These are phyloP conservation scores for Candida verbasci DNA, from an alignment of 805 yeast genomes.

Conservation along the genomic window DNA sequence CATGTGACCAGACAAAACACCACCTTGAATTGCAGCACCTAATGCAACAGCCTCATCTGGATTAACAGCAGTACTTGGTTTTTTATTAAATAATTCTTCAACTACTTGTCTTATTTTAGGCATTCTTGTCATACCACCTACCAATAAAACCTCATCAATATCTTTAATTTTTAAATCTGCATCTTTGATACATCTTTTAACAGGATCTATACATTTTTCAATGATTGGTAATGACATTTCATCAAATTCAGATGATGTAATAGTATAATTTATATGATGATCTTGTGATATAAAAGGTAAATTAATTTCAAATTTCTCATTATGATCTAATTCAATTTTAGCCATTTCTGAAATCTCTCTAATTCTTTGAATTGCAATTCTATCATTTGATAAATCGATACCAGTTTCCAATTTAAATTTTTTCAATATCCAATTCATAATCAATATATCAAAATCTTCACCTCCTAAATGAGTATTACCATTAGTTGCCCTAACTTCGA, in stretches of 20 bases:
- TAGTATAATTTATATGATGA: conserved; percentile 52
- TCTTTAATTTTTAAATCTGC: conserved; percentile 64
- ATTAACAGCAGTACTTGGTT: conserved; percentile 69
- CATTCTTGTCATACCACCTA: conserved; percentile 92
- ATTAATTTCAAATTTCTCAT: conserved; percentile 54
- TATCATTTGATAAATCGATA: conserved; percentile 46
- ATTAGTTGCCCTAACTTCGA: conserved; percentile 77
- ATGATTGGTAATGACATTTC: conserved; percentile 61
- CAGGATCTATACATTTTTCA: conserved; percentile 66
- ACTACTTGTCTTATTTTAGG: conserved; percentile 70
- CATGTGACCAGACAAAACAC: conserved; percentile 77
- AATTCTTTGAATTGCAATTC: conserved; percentile 65
- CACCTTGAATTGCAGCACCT: conserved; percentile 91
- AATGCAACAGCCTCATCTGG: conserved; percentile 94
- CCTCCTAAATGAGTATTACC: conserved; percentile 87
- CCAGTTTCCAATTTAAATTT: conserved; percentile 50
- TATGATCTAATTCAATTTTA: conserved; percentile 71
- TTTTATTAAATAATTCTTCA: conserved; percentile 51
- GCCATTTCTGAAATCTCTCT: conserved; percentile 76
- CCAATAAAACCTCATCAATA: conserved; percentile 70
- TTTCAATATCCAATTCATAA: conserved; percentile 54
- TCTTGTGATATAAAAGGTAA: conserved; percentile 66
- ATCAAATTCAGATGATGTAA: conserved; percentile 69
- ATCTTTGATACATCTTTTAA: conserved; percentile 68
- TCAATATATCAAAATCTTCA: conserved; percentile 73